Evolutionary conservation across 352 stramenopile species (phyloP), one percentile per base, ranked within the genome.

Genomic region (Pythium plurisporium): DNA sequence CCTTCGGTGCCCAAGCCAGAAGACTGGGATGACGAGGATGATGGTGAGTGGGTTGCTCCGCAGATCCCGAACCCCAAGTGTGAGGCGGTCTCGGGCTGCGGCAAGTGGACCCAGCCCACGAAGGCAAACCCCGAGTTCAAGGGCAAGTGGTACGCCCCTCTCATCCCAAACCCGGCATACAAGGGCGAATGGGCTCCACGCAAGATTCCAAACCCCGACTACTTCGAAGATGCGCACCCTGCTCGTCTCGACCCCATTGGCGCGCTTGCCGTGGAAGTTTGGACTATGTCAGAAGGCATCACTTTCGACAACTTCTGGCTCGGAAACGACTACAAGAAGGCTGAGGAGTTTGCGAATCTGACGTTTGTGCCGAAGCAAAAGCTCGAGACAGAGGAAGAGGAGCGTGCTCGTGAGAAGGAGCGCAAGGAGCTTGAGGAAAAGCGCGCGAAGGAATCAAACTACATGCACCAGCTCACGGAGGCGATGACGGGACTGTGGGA

Each of bases 21-120:
- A 47, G 93, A 98, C 69, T 98, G 93, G 93, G 91, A 98, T 40
- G 93, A 98, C 48, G 88, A 96, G 50, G 79, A 96, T 43, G 91
- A 98, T 33, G 92, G 92, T 17, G 82, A 96, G 26, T 98, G 86
- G 71, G 71, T 98, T 23, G 61, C 87, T 8, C 89, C 86, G n/a
- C 68, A 90, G 70, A 83, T 98, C 29, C 59, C 74, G 1, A 98
- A 98, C 69, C 90, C 91, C 1, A 89, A 89, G 57, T 98, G 92
- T 47, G 75, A 77, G 1, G 45, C 69, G 0, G 84, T 77, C 11
- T 82, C 82, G 46, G 93, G 93, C n/a, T 98, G 92, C 56, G 94
- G 94, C n/a, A 65, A 86, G 61, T 98, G 94, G 94, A 74, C 78
- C 43, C 74, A 68, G 23, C 89, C 93, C 2, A 88, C 79, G 5